Evolutionary conservation across 306 rosid species (phyloP), one percentile per base, ranked within the genome.

Genomic region (Luffa acutangula): DNA sequence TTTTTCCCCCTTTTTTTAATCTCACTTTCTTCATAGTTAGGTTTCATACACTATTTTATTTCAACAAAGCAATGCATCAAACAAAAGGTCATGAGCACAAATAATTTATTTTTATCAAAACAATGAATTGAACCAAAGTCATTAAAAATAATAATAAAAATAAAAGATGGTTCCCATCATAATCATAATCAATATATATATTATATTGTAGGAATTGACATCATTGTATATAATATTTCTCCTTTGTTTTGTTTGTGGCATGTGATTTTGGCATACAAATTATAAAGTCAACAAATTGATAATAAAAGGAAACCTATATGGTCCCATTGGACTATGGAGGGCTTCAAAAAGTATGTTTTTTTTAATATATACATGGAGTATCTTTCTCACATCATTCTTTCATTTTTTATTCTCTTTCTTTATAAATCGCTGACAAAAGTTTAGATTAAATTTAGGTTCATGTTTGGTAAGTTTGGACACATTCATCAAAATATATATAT

Each of bases 221-320:
- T 14, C n/a, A 62, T 65, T 36, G 21, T 65, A 65, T 65, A 65
- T 36, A 37, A 37, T 65, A 65, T 36, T 65, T 64, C 21, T 37
- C 43, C 20, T 7, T 64, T 7, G 25, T 9, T 2, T 36, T 34
- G 12, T 34, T 15, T 34, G 0, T 36, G 45, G n/a, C 70, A 63
- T 63, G 70, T 63, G 70, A 34, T 17, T 64, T 36, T 64, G 20
- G 71, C 71, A 36, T 64, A 36, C 21, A 64, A 64, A 13, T 13
- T 64, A 64, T 64, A 64, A 64, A 64, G 71, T 64, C 71, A 64
- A 64, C 20, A 64, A 64, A 41, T 64, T 64, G 71, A 64, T 64
- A 13, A 64, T 64, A 64, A 36, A 64, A 64, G 21, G 46, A 6
- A 64, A 13, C 71, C 71, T 64, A 34, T 0, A 64, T 64, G 71